A percentile compares a stretch with the other conserved stretches of the same genome.
phyloP scores from a whole-genome alignment of 805 yeast genomes.

The Ogataea paradorogensis region DNA sequence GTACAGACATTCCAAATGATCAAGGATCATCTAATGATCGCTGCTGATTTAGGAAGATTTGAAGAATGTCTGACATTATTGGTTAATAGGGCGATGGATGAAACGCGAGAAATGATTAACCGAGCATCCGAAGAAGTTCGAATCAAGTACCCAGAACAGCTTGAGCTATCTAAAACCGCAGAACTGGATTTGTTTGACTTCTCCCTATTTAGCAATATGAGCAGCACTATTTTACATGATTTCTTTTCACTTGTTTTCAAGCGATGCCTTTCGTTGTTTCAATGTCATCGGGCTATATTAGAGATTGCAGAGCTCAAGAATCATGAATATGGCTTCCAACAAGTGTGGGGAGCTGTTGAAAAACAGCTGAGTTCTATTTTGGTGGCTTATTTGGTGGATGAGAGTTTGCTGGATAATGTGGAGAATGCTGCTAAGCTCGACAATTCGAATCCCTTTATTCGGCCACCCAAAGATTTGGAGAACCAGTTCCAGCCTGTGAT shows the following conservation, averaged over 20 bases:
- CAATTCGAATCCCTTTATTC: slow-evolving; percentile 23
- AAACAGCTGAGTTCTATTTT: slow-evolving; percentile 39
- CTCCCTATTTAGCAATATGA: slow-evolving; percentile 26
- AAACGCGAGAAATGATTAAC: slow-evolving; percentile 60
- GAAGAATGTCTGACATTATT: slow-evolving; percentile 56
- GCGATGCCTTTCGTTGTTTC: slow-evolving; percentile 59
- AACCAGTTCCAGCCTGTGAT: slow-evolving; percentile 28
- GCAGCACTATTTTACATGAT: slow-evolving; percentile 55
- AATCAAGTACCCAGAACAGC: slow-evolving; percentile 43
- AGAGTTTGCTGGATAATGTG: slow-evolving; percentile 25
- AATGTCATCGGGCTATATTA: slow-evolving; percentile 63
- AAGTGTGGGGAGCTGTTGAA: slow-evolving; percentile 45
- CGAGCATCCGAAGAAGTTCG: slow-evolving; percentile 65
- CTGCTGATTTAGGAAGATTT: slow-evolving; percentile 53
- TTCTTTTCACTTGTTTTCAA: slow-evolving; percentile 69
- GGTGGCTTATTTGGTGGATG: slow-evolving; percentile 38
- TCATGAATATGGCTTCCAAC: slow-evolving; percentile 23
- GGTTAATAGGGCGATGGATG: slow-evolving; percentile 53
- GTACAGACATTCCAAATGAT: slow-evolving; percentile 23
- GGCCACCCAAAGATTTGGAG: slow-evolving; percentile 23
- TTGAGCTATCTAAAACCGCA: slow-evolving; percentile 21
- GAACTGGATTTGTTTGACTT: slow-evolving; percentile 17
- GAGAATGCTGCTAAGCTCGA: slow-evolving; percentile 18
- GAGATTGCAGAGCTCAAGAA: slow-evolving; percentile 45
- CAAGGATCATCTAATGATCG: slow-evolving; percentile 17